phyloP scores from a whole-genome alignment of 768 basidiomycete species.

The Russula vinacea region DNA sequence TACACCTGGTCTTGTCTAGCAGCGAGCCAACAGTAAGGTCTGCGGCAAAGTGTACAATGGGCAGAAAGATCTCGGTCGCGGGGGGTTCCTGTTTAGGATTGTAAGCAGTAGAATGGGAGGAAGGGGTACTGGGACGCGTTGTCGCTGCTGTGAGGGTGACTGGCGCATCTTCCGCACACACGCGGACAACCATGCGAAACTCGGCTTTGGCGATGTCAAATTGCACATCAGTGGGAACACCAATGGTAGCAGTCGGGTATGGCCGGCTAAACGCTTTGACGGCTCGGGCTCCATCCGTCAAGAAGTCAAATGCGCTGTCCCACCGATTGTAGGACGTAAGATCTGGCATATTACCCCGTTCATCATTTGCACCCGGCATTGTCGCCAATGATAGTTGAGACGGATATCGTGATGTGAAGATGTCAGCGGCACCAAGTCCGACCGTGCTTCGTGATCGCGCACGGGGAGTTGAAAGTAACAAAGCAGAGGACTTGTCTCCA shows the following conservation, averaged over 20 bases:
- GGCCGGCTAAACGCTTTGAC: conserved; percentile 82
- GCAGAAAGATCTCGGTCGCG: conserved; percentile 89
- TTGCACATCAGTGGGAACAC: conserved; percentile 57
- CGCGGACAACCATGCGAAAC: conserved; percentile 67
- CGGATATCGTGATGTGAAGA: conserved; percentile 28
- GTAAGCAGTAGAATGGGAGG: conserved; percentile 28
- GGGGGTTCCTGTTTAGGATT: conserved; percentile 38
- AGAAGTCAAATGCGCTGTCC: conserved; percentile 61
- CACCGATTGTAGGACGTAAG: conserved; percentile 38
- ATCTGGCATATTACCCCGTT: conserved; percentile 21
- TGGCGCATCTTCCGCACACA: conserved; percentile 55
- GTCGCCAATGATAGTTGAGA: conserved; percentile 43
- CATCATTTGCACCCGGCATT: conserved; percentile 32
- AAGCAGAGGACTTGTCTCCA: conserved; percentile 41
- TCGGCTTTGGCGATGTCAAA: conserved; percentile 72
- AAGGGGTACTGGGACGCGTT: conserved; percentile 23
- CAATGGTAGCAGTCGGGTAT: conserved; percentile 74
- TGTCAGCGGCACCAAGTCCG: neutral
- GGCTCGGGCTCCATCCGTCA: conserved; percentile 84
- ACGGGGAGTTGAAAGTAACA: conserved; percentile 38
- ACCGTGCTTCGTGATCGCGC: conserved; percentile 17
- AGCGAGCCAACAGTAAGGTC: conserved; percentile 34
- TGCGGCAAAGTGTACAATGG: conserved; percentile 83
- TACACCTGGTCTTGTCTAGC: conserved; percentile 11
- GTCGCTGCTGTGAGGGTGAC: conserved; percentile 23